Base-by-base conservation (phyloP, 768 basidiomycete genomes). In the Suillus hirtellus region DNA sequence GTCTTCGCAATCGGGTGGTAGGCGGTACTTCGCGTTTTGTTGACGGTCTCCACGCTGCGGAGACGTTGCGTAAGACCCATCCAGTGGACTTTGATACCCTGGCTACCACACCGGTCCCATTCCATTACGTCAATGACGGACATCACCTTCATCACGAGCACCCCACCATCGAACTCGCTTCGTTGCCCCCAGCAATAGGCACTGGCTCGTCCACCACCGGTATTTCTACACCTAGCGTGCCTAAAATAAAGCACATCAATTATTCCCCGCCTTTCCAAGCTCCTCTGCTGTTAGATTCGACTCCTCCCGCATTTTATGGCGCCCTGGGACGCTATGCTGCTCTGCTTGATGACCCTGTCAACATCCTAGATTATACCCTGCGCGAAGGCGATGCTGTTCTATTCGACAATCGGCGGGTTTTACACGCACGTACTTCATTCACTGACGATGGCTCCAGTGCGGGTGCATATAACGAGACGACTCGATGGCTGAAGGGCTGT, bases 261-360 rank as follows among this genome's bases (percentile, higher is more conserved):
- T 98, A 96, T 75, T 90, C 92, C 1, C 96, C 96, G 0, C 96
- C 95, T 0, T 99, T 98, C 83, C 95, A 96, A 77, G 95, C 90
- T 0, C 89, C 93, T 0, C 79, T 95, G 10, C 79, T 82, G 0
- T 71, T 83, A 21, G 70, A 76, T 38, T 68, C 69, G 2, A 88
- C 88, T 4, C 83, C 87, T 1, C 64, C 71, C 7, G 74, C 74
- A 38, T 89, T 93, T 68, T 91, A 89, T 69, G 21, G 77, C 1
- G 90, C 92, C 4, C 77, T 98, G 3, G 66, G 71, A 3, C 73
- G 76, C 17, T 98, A 95, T 67, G 82, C 87, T 2, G 69, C 74
- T 0, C 68, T 88, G 14, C 72, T 95, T 2, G 83, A 88, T 59
- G 80, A 82, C 19, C 78, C 81, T 0, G 68, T 68, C 12, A 82